Evolutionary conservation across 495 filamentous ascomycete genomes (phyloP), one percentile per base, ranked within the genome.

Genomic region (Chaetomidium leptoderma): DNA sequence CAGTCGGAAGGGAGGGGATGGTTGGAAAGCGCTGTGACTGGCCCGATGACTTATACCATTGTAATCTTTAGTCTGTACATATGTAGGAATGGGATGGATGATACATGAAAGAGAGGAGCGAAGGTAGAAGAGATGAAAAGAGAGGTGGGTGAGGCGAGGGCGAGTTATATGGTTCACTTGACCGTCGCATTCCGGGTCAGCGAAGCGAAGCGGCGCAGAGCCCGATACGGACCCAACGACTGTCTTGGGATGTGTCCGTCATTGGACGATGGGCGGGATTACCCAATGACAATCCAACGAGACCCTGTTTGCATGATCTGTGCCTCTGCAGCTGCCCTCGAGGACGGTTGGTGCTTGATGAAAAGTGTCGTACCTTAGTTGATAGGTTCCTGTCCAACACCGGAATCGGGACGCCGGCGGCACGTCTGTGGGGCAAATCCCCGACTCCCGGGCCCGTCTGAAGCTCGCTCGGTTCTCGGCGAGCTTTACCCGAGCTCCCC

Each of bases 61-160:
- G 60, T 66, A 66, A 66, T 66, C 55, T 45, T 61, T 61, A 63
- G 55, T 61, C 29, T 56, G 55, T 62, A 58, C 39, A 59, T 65
- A 62, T 8, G 43, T 51, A 47, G 35, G 33, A 40, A 48, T 48
- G 53, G 16, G 3, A 21, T 44, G 21, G 17, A 48, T 21, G 54
- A 48, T 8, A 32, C 21, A 9, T 24, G n/a, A n/a, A n/a, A n/a
- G n/a, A n/a, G n/a, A n/a, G n/a, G n/a, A n/a, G n/a, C n/a, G n/a
- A n/a, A n/a, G n/a, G n/a, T n/a, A n/a, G n/a, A n/a, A n/a, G n/a
- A n/a, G n/a, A 21, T 30, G 13, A 44, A 16, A 16, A 21, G n/a
- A 29, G 39, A 32, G 6, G 9, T 17, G 13, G 8, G 29, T 17
- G 23, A 47, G 44, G 1, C n/a, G 6, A n/a, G 27, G 16, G 13